Conservation (phyloP, 2,329 filamentous ascomycete genomes). For the Annulohypoxylon truncatum region DNA sequence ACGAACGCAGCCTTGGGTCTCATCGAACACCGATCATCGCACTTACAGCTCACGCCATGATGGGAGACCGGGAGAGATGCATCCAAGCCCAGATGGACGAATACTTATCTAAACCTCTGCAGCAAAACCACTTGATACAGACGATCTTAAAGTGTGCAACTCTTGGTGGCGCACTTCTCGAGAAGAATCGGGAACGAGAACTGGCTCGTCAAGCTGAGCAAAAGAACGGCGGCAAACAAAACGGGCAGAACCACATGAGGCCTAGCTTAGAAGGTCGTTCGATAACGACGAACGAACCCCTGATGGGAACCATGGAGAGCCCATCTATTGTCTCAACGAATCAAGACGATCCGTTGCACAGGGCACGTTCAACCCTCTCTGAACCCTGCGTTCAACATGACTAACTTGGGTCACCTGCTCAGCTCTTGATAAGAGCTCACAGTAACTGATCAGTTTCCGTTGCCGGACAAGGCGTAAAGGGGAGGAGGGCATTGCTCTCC, state of each 20-base stretch:
- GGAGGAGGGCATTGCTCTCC: not conserved
- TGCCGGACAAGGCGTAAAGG: conserved; percentile 15
- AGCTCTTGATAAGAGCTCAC: conserved; percentile 51
- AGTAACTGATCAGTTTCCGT: conserved; percentile 47
- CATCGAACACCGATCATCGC: conserved; percentile 95
- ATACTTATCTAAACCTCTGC: conserved; percentile 94
- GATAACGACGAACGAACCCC: conserved; percentile 74
- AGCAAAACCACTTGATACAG: conserved; percentile 97
- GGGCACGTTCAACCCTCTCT: conserved; percentile 64
- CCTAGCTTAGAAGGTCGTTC: conserved; percentile 65
- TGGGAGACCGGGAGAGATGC: conserved; percentile 97
- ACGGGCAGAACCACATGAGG: conserved; percentile 46
- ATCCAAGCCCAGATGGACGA: conserved; percentile 99
- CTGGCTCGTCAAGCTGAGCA: conserved; percentile 63
- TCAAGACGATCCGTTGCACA: conserved; percentile 67
- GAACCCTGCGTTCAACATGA: conserved; percentile 48
- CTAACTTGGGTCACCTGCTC: conserved; percentile 45
- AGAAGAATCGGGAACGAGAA: conserved; percentile 76
- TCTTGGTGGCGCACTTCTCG: conserved; percentile 83
- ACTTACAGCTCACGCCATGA: conserved; percentile 97
- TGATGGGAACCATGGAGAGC: conserved; percentile 69
- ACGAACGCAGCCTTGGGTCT: conserved; percentile 83
- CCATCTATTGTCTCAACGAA: conserved; percentile 71
- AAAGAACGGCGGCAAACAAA: conserved; percentile 56
- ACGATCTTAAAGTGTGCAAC: conserved; percentile 97